phyloP scores from a whole-genome alignment of 1,284 basidiomycete genomes.

The Ganoderma lucidum region DNA sequence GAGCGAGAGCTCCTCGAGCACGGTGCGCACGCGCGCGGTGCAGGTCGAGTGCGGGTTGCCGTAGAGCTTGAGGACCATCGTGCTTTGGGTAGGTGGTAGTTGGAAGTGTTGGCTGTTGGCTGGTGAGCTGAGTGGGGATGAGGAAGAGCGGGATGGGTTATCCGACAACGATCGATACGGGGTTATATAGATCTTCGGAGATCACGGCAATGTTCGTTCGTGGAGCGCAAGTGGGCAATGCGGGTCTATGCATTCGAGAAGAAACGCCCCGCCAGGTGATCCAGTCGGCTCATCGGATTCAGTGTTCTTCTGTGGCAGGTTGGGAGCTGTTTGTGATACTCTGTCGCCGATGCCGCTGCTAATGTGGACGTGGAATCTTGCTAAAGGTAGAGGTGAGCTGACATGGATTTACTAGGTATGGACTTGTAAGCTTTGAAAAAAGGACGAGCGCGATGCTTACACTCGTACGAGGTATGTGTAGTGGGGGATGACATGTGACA shows the following conservation, averaged over 20 bases:
- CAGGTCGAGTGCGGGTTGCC: conserved; percentile 53
- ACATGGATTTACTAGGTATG: background rate
- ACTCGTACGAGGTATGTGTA: background rate
- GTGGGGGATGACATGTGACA: background rate
- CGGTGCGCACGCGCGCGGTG: conserved; percentile 53
- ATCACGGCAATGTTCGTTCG: background rate
- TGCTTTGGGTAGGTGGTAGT: conserved; percentile 14
- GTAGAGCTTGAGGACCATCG: conserved; percentile 62
- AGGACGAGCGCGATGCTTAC: background rate
- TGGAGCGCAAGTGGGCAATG: background rate
- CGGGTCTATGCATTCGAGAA: conserved; percentile 1
- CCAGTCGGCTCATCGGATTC: background rate
- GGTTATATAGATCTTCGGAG: background rate
- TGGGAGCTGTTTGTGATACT: background rate
- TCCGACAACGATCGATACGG: background rate
- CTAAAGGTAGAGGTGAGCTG: background rate
- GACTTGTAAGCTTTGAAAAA: background rate
- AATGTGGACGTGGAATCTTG: background rate
- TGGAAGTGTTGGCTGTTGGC: background rate
- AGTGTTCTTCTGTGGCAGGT: background rate
- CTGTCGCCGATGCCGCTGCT: background rate
- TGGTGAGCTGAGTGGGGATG: background rate
- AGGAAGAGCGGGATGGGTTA: background rate
- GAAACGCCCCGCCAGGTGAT: background rate
- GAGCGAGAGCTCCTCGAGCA: conserved; percentile 61